Conservation (phyloP, 2,329 filamentous ascomycete species). For the Colletotrichum viniferum region DNA sequence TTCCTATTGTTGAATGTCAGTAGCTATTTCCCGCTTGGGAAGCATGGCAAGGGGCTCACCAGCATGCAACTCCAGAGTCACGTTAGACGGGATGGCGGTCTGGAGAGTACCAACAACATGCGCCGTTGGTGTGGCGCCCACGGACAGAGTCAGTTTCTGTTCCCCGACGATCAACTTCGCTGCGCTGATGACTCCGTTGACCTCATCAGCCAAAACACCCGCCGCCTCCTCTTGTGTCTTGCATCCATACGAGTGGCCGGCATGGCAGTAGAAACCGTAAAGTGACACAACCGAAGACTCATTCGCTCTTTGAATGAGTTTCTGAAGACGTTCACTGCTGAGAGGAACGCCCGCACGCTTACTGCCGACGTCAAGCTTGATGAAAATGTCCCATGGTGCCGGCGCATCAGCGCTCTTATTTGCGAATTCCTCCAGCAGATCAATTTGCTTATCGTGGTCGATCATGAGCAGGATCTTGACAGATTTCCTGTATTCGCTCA, state of each 20-base stretch:
- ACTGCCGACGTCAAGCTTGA: constrained; percentile 41
- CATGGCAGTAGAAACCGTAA: constrained; percentile 43
- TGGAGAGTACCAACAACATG: constrained; percentile 37
- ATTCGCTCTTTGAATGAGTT: constrained; percentile 30
- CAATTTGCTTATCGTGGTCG: constrained; percentile 38
- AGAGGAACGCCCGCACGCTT: constrained; percentile 36
- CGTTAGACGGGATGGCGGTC: constrained; percentile 30
- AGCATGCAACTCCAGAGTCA: constrained; percentile 40
- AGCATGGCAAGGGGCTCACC: constrained; percentile 20
- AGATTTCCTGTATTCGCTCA: constrained; percentile 31
- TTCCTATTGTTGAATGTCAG: constrained; percentile 24
- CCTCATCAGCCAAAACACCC: constrained; percentile 31
- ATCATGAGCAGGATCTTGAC: constrained; percentile 40
- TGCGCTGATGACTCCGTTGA: constrained; percentile 32
- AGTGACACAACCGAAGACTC: constrained; percentile 31
- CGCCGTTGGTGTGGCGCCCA: constrained; percentile 40
- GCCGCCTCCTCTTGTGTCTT: constrained; percentile 34
- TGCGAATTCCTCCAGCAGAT: constrained; percentile 28
- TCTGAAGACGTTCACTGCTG: constrained; percentile 27
- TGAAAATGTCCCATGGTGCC: constrained; percentile 36
- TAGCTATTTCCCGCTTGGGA: too few relatives aligned
- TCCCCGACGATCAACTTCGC: constrained; percentile 32
- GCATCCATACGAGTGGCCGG: constrained; percentile 39
- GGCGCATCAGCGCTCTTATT: background rate
- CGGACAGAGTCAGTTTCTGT: constrained; percentile 31